Conservation (phyloP, 139 green algal genomes). For the Gonium pectorale region DNA sequence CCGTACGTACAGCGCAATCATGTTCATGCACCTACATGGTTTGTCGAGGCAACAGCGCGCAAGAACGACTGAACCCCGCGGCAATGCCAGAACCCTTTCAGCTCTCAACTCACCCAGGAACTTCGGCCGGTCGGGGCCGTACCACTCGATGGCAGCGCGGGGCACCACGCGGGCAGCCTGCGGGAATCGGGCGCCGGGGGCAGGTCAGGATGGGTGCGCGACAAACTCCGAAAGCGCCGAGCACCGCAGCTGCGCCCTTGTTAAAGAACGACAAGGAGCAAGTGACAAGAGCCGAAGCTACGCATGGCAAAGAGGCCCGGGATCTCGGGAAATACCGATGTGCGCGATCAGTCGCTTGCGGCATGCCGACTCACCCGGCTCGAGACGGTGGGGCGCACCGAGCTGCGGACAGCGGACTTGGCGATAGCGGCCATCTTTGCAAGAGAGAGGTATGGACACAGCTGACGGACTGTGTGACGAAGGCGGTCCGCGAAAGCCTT, state of each 20-base stretch:
- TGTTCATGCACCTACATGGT: no score
- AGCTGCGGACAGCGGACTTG: conserved; percentile 40
- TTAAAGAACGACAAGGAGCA: no score
- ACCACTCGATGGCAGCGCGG: conserved; percentile 78
- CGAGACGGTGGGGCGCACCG: conserved; percentile 36
- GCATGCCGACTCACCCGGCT: conserved; percentile 35
- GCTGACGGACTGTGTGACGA: not conserved
- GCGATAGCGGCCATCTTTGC: conserved; percentile 23
- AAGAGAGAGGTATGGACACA: not conserved
- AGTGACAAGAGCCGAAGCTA: no score
- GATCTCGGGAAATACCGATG: not conserved
- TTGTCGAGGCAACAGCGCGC: no score
- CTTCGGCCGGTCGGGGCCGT: conserved; percentile 76
- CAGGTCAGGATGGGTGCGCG: no score
- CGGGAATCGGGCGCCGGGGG: not conserved
- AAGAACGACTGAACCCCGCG: no score
- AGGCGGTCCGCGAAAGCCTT: not conserved
- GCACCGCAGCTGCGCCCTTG: no score
- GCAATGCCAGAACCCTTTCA: no score
- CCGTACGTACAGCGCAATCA: no score
- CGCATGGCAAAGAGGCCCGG: no score
- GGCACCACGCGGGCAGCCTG: conserved; percentile 70
- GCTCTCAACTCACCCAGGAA: conserved; percentile 60
- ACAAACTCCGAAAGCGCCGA: not conserved
- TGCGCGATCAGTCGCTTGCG: no score